A percentile compares a stretch with the other conserved stretches of the same genome.
These are phyloP conservation scores for Myochromella boudieri DNA, from an alignment of 768 basidiomycete genomes.

Conservation along the genomic window DNA sequence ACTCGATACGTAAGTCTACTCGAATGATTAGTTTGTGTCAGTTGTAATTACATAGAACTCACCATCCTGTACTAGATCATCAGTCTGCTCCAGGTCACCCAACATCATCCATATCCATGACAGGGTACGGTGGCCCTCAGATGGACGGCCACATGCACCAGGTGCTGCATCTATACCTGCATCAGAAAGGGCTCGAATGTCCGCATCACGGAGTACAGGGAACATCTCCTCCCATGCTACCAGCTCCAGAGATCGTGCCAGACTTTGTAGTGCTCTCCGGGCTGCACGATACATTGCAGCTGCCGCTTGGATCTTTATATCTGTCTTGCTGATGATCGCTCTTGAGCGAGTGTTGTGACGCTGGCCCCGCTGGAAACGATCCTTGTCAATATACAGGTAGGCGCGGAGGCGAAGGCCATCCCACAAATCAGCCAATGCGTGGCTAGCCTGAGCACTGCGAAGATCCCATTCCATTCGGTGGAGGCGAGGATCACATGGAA, in stretches of 20 bases:
- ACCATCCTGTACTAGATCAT: too few relatives aligned
- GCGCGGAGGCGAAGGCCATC: slow-evolving; percentile 14
- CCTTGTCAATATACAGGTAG: too few relatives aligned
- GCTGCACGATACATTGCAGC: slow-evolving; percentile 11
- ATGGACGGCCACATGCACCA: not conserved
- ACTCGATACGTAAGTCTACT: too few relatives aligned
- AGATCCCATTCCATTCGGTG: slow-evolving; percentile 10
- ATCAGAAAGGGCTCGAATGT: slow-evolving; percentile 12
- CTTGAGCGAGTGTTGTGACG: too few relatives aligned
- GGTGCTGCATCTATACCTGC: too few relatives aligned
- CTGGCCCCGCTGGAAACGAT: slow-evolving; percentile 12
- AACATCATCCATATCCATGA: too few relatives aligned
- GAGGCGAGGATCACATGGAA: slow-evolving; percentile 1
- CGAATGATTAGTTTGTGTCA: too few relatives aligned
- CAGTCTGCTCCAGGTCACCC: too few relatives aligned
- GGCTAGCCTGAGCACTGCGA: slow-evolving; percentile 11
- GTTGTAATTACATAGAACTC: too few relatives aligned
- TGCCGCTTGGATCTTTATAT: slow-evolving; percentile 6
- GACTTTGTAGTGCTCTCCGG: not conserved
- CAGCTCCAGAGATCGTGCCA: slow-evolving; percentile 1
- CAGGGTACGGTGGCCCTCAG: slow-evolving; percentile 7
- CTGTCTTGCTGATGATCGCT: slow-evolving; percentile 2
- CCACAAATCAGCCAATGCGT: slow-evolving; percentile 12
- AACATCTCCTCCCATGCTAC: slow-evolving; percentile 7
- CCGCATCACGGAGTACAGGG: slow-evolving; percentile 4